A percentile compares a stretch with the other conserved stretches of the same genome.
Evolutionary conservation across 495 filamentous ascomycete genomes (phyloP).

Genomic region (Daldinia loculata): DNA sequence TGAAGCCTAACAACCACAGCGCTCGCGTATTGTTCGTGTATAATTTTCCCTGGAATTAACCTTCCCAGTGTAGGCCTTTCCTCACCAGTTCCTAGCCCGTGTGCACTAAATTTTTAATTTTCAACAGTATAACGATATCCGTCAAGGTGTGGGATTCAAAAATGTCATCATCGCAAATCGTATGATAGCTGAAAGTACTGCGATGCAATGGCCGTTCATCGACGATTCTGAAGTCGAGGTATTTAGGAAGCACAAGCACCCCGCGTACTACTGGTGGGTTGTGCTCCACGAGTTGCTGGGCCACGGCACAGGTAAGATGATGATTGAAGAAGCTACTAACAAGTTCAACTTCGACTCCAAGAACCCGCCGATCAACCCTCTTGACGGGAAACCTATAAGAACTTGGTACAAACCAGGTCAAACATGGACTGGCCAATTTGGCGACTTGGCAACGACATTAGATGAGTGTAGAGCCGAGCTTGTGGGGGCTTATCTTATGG

Average conservation of each 20-base stretch:
- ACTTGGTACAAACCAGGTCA: conserved; percentile 59
- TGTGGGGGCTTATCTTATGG: conserved; percentile 55
- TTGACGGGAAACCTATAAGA: conserved; percentile 53
- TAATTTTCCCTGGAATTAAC: conserved; percentile 53
- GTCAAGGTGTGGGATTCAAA: conserved; percentile 56
- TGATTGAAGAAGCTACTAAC: conserved; percentile 43
- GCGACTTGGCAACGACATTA: conserved; percentile 53
- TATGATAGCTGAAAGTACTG: conserved; percentile 51
- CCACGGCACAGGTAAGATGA: conserved; percentile 55
- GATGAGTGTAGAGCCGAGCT: conserved; percentile 61
- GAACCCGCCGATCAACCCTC: conserved; percentile 54
- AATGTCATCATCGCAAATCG: conserved; percentile 60
- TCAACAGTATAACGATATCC: conserved; percentile 59
- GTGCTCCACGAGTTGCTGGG: neutral
- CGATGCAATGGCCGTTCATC: conserved; percentile 50
- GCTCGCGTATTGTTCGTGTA: conserved; percentile 36
- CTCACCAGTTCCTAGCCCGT: too few species aligned
- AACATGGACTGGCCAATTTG: conserved; percentile 59
- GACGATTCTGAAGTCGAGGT: conserved; percentile 46
- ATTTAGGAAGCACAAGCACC: conserved; percentile 52
- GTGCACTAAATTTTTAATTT: neutral
- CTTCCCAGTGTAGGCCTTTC: conserved; percentile 50
- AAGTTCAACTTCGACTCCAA: conserved; percentile 58
- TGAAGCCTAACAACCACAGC: neutral
- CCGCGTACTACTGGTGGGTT: conserved; percentile 48